Conservation (phyloP, 164 flowering plant genomes). For the Santalum album region DNA sequence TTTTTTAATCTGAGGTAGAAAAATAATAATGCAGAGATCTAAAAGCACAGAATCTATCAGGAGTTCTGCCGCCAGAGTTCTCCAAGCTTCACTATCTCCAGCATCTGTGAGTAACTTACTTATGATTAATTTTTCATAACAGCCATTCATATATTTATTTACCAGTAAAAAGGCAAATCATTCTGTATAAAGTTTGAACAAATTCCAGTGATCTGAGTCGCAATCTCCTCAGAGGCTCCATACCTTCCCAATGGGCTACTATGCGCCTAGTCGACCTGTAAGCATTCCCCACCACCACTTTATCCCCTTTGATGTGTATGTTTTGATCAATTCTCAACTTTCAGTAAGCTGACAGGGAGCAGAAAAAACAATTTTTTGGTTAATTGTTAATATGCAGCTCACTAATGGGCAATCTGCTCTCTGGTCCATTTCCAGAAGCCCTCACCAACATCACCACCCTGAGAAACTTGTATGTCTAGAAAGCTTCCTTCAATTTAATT, state of each 20-base stretch:
- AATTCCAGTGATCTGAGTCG: conserved; percentile 65
- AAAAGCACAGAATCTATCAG: conserved; percentile 59
- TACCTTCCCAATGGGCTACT: conserved; percentile 61
- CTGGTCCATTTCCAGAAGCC: conserved; percentile 65
- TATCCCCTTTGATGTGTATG: neutral
- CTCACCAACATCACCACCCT: conserved; percentile 56
- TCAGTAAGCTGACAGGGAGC: too few relatives aligned
- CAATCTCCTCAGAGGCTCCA: conserved; percentile 45
- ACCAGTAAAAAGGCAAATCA: too few relatives aligned
- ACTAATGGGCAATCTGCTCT: conserved; percentile 64
- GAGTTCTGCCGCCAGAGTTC: conserved; percentile 51
- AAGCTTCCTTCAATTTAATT: neutral
- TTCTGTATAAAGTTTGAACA: too few relatives aligned
- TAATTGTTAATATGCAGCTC: conserved; percentile 37
- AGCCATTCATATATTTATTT: neutral
- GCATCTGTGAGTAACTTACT: conserved; percentile 32
- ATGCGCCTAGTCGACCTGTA: conserved; percentile 57
- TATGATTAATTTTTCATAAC: neutral
- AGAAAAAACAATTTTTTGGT: neutral
- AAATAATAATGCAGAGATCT: conserved; percentile 32
- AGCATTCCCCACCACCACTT: conserved; percentile 6
- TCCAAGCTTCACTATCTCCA: conserved; percentile 42
- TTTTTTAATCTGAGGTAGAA: neutral
- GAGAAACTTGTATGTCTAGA: conserved; percentile 43
- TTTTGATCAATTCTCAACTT: neutral